Evolutionary conservation across 768 basidiomycete genomes (phyloP), one percentile per base, ranked within the genome.

Genomic region (Auricularia auricula-judae): DNA sequence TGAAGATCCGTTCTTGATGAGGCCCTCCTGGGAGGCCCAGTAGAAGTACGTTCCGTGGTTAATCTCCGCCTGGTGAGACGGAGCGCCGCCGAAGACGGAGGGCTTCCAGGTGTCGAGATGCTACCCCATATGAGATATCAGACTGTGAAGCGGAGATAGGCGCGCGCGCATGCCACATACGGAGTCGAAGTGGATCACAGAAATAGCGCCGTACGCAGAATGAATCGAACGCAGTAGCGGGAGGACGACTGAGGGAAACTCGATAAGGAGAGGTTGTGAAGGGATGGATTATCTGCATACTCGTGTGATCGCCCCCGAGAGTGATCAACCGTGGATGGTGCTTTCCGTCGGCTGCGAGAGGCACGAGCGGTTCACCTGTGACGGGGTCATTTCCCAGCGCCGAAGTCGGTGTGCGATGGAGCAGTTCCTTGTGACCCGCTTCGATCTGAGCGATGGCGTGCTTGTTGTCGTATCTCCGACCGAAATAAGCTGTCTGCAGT

Each of bases 1-100:
- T 74, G 88, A 89, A 65, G 82, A 81, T 67, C 87, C 88, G 66
- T 89, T 88, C 69, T 79, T 80, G 67, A 95, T 86, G 54, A 92
- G 77, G 2, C 92, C 91, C 70, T 92, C 89, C 68, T 87, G 82
- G 66, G 85, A 86, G 0, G 93, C 93, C 82, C 89, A 89, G 76
- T 91, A 93, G 74, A 94, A 94, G 77, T 93, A 93, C 2, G 89
- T 91, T 12, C 91, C 92, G 66, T 94, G 92, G 66, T 89, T 93
- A 67, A 94, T 85, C 23, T 85, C 84, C 0, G 87, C 88, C 65
- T 86, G 86, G 0, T 80, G 79, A 34, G 86, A 86, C 3, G 86
- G 87, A 3, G 88, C 84, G 10, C 86, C 87, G 29, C 88, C 88
- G 70, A 89, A 89, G 10, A 88, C 84, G 36, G 82, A 77, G 3